Base-by-base conservation (phyloP, 805 yeast genomes). In the Sugiyamaella mastotermitis region DNA sequence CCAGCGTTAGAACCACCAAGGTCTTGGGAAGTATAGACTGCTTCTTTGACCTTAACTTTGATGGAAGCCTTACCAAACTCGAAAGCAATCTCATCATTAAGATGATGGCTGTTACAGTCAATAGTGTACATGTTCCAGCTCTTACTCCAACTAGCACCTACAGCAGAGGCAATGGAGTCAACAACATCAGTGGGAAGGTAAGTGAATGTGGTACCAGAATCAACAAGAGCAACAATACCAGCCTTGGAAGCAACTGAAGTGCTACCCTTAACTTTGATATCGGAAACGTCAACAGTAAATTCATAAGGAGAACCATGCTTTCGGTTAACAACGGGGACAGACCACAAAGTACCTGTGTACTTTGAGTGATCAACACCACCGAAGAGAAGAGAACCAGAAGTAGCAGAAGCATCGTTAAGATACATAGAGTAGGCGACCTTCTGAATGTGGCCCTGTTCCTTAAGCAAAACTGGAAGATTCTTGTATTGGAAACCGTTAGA, bases 281-380 rank as follows among this genome's bases (percentile, higher is more conserved):
- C 23, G 13, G 36, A 31, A 11, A 38, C 25, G 22, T 20, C 23
- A 3, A 35, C 25, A 7, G 23, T 32, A 20, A 35, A 23, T 28
- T 36, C 41, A 22, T 33, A 24, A 20, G 35, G 42, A 26, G 7
- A 25, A 35, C 38, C 40, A 13, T 23, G 39, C 6, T 36, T 36
- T 3, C 41, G 33, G 44, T 32, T 37, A 5, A 31, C 29, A 16
- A 41, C 17, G 3, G 53, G 53, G 1, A 49, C 42, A 11, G 48
- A 48, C 45, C 47, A 48, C 23, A 49, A 34, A 15, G 42, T 42
- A 4, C 86, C 87, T 0, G 58, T 38, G 55, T 74, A 79, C 58
- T 78, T 78, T 30, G 72, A 62, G 40, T 70, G 73, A 55, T 81
- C 88, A 19, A 82, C 71, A 32, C 78, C 90, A 37, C 90, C 88